A percentile compares a stretch with the other conserved stretches of the same genome.
phyloP scores from a whole-genome alignment of 2,329 filamentous ascomycete genomes.

The Aspergillus sp. region DNA sequence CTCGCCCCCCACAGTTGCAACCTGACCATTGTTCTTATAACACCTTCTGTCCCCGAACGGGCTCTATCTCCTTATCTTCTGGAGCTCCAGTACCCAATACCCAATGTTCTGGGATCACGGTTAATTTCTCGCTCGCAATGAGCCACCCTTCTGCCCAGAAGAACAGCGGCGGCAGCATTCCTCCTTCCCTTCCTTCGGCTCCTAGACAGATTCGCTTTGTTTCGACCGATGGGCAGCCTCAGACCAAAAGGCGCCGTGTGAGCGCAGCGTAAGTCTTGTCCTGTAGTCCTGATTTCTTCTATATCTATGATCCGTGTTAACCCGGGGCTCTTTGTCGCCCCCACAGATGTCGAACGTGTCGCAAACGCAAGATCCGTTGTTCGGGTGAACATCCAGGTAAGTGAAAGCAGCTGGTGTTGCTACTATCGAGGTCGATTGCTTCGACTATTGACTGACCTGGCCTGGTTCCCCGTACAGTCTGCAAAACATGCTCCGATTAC shows the following conservation, averaged over 20 bases:
- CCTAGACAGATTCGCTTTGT: slow-evolving; percentile 61
- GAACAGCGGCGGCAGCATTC: slow-evolving; percentile 26
- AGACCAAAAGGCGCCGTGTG: slow-evolving; percentile 68
- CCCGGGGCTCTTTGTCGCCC: not conserved
- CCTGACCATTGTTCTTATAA: too few species aligned
- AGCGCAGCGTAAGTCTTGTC: slow-evolving; percentile 58
- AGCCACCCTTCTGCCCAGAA: slow-evolving; percentile 31
- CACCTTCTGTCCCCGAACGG: too few species aligned
- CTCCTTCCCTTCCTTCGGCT: slow-evolving; percentile 16
- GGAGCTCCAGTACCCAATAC: slow-evolving; percentile 10
- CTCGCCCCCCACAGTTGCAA: too few species aligned
- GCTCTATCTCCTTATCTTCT: slow-evolving; percentile 3
- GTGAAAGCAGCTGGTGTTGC: slow-evolving; percentile 1
- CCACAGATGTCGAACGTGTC: slow-evolving; percentile 60
- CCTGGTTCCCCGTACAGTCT: slow-evolving; percentile 31
- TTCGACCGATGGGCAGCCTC: slow-evolving; percentile 71
- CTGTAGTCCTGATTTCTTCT: not conserved
- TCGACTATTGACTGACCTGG: slow-evolving; percentile 3
- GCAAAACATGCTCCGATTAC: slow-evolving; percentile 65
- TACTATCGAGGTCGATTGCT: not conserved
- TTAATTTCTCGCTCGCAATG: slow-evolving; percentile 32
- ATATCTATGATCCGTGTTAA: slow-evolving; percentile 3
- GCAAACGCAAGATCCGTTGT: slow-evolving; percentile 67
- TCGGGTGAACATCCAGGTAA: slow-evolving; percentile 59
- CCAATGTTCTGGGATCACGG: slow-evolving; percentile 29